phyloP scores from a whole-genome alignment of 257 asterid species.

The Eucommia ulmoides region DNA sequence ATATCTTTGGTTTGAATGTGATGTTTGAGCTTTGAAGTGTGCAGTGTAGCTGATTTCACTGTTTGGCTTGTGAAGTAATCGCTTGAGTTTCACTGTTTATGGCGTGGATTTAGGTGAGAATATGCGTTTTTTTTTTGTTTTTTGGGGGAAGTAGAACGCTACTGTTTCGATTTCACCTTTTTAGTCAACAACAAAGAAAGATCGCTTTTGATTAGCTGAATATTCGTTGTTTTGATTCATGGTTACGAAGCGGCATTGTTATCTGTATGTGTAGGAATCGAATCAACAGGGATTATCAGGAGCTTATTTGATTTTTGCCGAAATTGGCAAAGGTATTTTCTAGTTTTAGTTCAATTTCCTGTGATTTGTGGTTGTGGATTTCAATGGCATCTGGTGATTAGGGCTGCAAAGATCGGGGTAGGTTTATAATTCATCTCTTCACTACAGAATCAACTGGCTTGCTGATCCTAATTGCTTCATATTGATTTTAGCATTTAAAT shows the following conservation, averaged over 20 bases:
- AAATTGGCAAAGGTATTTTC: conserved; percentile 17
- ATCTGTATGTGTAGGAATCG: conserved; percentile 1
- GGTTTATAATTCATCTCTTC: background rate
- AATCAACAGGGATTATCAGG: conserved; percentile 14
- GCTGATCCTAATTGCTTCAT: conserved; percentile 6
- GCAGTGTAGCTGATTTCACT: conserved; percentile 14
- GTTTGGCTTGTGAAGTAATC: conserved; percentile 19
- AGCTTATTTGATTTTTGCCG: conserved; percentile 8
- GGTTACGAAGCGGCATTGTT: background rate
- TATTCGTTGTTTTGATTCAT: background rate
- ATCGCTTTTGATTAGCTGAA: background rate
- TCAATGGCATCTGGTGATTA: conserved; percentile 2
- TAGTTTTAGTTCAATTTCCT: conserved; percentile 17
- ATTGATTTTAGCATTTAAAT: conserved; percentile 1
- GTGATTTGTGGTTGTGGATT: background rate
- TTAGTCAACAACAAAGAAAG: background rate
- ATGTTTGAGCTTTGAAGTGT: conserved; percentile 39
- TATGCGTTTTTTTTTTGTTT: background rate
- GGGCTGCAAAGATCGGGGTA: conserved; percentile 33
- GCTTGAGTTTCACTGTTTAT: conserved; percentile 17
- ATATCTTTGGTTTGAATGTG: conserved; percentile 21
- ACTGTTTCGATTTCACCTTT: background rate
- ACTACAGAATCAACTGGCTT: background rate
- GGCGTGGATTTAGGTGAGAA: conserved; percentile 5
- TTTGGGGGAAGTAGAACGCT: conserved; percentile 8